phyloP scores from a whole-genome alignment of 345 rosid genomes.

The Syzygium oleosum region DNA sequence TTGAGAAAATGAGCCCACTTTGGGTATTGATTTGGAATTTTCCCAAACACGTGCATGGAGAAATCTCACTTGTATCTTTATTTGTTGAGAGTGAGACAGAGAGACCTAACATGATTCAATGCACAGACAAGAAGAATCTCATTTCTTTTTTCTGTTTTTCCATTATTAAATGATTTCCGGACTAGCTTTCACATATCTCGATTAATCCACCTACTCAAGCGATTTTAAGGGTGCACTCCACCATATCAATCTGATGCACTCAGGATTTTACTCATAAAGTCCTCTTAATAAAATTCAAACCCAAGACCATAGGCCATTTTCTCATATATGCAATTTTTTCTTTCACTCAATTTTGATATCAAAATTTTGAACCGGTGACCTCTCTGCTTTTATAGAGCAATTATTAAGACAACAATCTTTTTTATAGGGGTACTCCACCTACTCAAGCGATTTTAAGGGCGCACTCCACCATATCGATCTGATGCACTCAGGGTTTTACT shows the following conservation, averaged over 20 bases:
- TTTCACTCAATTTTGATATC: background rate
- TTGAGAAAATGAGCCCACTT: no score
- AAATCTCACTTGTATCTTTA: background rate
- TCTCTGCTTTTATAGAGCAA: background rate
- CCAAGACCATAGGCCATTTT: background rate
- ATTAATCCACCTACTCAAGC: background rate
- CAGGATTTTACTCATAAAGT: background rate
- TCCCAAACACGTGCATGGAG: background rate
- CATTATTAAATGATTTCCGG: background rate
- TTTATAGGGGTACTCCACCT: no score
- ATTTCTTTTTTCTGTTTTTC: fast-evolving
- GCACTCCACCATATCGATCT: background rate
- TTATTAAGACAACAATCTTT: background rate
- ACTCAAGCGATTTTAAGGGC: background rate
- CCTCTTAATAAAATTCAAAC: background rate
- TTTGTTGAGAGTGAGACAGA: background rate
- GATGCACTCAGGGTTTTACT: background rate
- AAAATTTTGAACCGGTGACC: background rate
- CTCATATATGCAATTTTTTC: background rate
- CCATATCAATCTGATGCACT: background rate
- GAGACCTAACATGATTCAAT: background rate
- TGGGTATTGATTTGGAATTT: no score
- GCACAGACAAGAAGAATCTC: background rate
- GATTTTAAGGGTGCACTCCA: background rate
- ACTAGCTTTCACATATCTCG: background rate